Conservation (phyloP, 78 protist genomes). For the slime mould (Dictyostelium discoideum) region DNA sequence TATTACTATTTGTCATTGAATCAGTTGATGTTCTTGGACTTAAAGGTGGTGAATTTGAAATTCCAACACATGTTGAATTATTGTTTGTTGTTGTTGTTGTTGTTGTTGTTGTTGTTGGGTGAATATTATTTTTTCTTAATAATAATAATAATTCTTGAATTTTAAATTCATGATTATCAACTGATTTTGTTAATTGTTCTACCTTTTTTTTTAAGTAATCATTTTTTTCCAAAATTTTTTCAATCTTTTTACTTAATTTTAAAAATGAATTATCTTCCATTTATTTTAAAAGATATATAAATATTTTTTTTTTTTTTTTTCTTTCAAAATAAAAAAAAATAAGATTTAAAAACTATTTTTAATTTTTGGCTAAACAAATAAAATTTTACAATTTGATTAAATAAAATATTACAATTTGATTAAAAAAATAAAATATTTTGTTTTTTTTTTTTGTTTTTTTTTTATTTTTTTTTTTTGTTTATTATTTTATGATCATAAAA, state of each 20-base stretch:
- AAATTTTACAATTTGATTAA: no score
- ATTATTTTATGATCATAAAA: no score
- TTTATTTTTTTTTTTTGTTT: no score
- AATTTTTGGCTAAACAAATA: no score
- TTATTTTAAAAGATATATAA: not conserved
- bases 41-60: not conserved
- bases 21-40: not conserved
- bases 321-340: not conserved
- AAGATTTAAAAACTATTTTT: no score
- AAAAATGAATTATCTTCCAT: not conserved
- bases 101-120: not conserved
- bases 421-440: no score
- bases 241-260: not conserved
- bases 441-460: no score
- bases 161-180: conserved; percentile 1
- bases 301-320: not conserved
- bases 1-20: not conserved
- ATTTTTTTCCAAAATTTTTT: not conserved
- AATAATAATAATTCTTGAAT: conserved; percentile 21
- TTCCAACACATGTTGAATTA: not conserved
- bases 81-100: not conserved
- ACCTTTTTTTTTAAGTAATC: not conserved
- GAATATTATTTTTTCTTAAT: not conserved
- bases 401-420: no score
- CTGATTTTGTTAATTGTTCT: not conserved